Conservation (phyloP, 2,329 filamentous ascomycete species). For the Parasarocladium wereldwijsianum region DNA sequence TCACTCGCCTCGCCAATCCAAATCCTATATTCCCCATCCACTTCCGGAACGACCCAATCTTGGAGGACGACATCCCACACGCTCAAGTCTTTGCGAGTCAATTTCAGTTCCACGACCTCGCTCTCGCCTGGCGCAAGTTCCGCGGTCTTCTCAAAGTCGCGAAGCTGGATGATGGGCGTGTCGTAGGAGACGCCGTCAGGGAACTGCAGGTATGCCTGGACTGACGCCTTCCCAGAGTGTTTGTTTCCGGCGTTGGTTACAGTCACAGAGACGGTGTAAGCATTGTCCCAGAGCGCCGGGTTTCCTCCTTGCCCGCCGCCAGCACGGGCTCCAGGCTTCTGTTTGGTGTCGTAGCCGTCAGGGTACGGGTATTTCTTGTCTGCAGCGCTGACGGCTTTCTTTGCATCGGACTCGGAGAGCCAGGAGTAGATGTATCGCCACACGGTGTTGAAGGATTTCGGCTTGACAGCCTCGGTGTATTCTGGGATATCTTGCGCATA, state of each 20-base stretch:
- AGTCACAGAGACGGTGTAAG: constrained; percentile 25
- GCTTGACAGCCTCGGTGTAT: constrained; percentile 40
- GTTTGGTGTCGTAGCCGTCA: constrained; percentile 42
- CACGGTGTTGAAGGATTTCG: constrained; percentile 41
- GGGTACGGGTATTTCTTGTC: constrained; percentile 37
- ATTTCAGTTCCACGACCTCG: constrained; percentile 35
- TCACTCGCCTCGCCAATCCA: constrained; percentile 26
- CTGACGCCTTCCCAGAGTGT: constrained; percentile 27
- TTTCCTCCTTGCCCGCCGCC: constrained; percentile 60
- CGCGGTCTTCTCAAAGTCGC: constrained; percentile 56
- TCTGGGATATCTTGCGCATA: constrained; percentile 37
- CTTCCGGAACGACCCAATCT: constrained; percentile 46
- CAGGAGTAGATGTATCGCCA: constrained; percentile 59
- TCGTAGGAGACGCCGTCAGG: constrained; percentile 28
- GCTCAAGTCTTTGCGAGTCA: constrained; percentile 56
- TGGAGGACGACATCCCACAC: constrained; percentile 55
- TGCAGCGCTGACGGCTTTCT: constrained; percentile 23
- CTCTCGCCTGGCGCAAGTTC: constrained; percentile 37
- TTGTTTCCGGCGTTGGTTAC: constrained; percentile 37
- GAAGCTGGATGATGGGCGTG: constrained; percentile 52
- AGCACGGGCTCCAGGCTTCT: constrained; percentile 32
- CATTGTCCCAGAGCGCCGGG: constrained; percentile 43
- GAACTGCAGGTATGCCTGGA: constrained; percentile 31
- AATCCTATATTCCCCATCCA: constrained; percentile 21
- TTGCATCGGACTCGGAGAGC: constrained; percentile 27